Percentiles rank a stretch among this genome's conserved stretches.
Conservation (phyloP, 306 rosid species). For the Cucumis hystrix region DNA sequence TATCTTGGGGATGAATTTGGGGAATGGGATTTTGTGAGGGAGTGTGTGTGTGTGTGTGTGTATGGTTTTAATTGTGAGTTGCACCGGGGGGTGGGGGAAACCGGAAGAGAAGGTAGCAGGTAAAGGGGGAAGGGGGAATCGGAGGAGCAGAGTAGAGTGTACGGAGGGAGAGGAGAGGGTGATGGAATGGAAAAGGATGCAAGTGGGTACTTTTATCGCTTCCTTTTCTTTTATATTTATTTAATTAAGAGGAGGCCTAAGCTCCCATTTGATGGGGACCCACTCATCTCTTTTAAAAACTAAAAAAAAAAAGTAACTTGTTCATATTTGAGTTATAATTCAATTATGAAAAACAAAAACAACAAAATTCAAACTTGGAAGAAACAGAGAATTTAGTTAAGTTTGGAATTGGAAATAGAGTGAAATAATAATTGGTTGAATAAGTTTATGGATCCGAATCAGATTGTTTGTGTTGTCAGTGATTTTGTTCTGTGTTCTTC, state of each 20-base stretch:
- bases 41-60: background rate
- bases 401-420: too few species aligned
- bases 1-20: background rate
- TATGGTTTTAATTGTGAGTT: slow-evolving; percentile 35
- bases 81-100: slow-evolving; percentile 34
- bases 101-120: slow-evolving; percentile 32
- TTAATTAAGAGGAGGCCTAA: background rate
- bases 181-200: slow-evolving; percentile 39
- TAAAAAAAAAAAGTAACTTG: too few species aligned
- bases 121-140: slow-evolving; percentile 7
- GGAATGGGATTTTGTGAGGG: background rate
- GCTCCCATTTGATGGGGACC: background rate
- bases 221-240: background rate
- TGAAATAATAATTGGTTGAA: too few species aligned
- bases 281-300: background rate
- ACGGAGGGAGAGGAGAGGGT: slow-evolving; percentile 73
- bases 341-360: too few species aligned
- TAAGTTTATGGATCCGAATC: too few species aligned
- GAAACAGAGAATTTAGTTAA: too few species aligned
- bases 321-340: too few species aligned
- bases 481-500: too few species aligned
- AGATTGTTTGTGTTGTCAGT: too few species aligned
- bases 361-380: too few species aligned
- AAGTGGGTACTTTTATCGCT: slow-evolving; percentile 33
- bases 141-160: slow-evolving; percentile 20